phyloP scores from a whole-genome alignment of 768 basidiomycete species.

The Hysterangium stoloniferum region DNA sequence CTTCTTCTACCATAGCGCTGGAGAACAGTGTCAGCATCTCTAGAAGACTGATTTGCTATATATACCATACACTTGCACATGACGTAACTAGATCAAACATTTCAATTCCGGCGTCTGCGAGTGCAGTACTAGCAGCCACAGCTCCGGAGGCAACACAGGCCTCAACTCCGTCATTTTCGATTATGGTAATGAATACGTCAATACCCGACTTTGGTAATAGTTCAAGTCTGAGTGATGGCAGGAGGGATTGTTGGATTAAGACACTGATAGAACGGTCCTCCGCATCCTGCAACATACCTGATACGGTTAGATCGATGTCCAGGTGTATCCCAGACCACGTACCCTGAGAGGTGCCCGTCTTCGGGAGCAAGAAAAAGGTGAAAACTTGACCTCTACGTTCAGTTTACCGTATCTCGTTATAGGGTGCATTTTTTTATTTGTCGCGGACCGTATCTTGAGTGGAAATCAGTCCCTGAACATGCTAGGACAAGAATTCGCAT shows the following conservation, averaged over 20 bases:
- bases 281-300: too few relatives aligned
- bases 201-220: slow-evolving; percentile 90
- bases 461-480: background rate
- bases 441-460: slow-evolving; percentile 68
- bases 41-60: slow-evolving; percentile 13
- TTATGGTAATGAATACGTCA: slow-evolving; percentile 83
- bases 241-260: slow-evolving; percentile 78
- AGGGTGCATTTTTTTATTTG: slow-evolving; percentile 73
- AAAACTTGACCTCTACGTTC: slow-evolving; percentile 94
- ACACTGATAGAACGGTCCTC: slow-evolving; percentile 84
- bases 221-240: slow-evolving; percentile 79
- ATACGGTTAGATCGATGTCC: too few relatives aligned
- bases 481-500: slow-evolving; percentile 26
- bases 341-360: slow-evolving; percentile 84
- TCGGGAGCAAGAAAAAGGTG: slow-evolving; percentile 80
- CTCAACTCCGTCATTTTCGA: slow-evolving; percentile 91
- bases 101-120: slow-evolving; percentile 90
- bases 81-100: slow-evolving; percentile 84
- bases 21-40: too few relatives aligned
- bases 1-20: slow-evolving; percentile 48
- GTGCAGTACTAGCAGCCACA: slow-evolving; percentile 81
- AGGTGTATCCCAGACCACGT: too few relatives aligned
- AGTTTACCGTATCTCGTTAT: slow-evolving; percentile 83
- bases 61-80: slow-evolving; percentile 59
- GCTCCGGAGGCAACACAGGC: slow-evolving; percentile 80